A percentile compares a stretch with the other conserved stretches of the same genome.
phyloP scores from a whole-genome alignment of 768 basidiomycete species.

The Boletus coccyginus region DNA sequence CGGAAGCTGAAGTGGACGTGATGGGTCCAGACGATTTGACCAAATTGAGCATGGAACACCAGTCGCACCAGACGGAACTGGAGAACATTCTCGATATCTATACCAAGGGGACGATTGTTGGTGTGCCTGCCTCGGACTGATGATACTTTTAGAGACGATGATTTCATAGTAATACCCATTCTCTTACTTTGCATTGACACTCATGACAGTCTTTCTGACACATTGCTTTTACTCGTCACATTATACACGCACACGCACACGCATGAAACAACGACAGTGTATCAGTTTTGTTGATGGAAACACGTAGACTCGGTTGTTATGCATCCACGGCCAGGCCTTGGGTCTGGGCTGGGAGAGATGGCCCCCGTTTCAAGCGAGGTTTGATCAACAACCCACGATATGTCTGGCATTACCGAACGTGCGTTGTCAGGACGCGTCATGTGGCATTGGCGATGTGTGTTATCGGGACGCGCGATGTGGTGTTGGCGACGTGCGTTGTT shows the following conservation, averaged over 20 bases:
- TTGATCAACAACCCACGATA: not conserved
- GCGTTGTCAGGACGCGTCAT: no score
- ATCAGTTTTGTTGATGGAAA: not conserved
- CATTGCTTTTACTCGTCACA: not conserved
- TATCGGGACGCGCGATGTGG: no score
- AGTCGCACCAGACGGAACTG: conserved; percentile 50
- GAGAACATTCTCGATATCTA: conserved; percentile 46
- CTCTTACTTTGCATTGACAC: not conserved
- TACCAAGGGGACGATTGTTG: conserved; percentile 15
- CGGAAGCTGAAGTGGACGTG: conserved; percentile 53
- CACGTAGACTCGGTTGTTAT: not conserved
- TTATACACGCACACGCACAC: not conserved
- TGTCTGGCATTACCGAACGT: no score
- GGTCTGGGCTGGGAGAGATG: no score
- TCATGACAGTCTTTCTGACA: not conserved
- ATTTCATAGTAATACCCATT: not conserved
- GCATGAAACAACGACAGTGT: not conserved
- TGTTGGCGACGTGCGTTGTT: no score
- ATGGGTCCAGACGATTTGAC: conserved; percentile 52
- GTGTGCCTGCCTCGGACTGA: conserved; percentile 16
- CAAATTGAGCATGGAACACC: conserved; percentile 43
- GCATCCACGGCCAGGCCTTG: not conserved
- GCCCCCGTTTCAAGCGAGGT: not conserved
- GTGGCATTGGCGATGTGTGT: no score
- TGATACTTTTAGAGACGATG: not conserved